Conservation (phyloP, 345 rosid species). For the Murraya paniculata region DNA sequence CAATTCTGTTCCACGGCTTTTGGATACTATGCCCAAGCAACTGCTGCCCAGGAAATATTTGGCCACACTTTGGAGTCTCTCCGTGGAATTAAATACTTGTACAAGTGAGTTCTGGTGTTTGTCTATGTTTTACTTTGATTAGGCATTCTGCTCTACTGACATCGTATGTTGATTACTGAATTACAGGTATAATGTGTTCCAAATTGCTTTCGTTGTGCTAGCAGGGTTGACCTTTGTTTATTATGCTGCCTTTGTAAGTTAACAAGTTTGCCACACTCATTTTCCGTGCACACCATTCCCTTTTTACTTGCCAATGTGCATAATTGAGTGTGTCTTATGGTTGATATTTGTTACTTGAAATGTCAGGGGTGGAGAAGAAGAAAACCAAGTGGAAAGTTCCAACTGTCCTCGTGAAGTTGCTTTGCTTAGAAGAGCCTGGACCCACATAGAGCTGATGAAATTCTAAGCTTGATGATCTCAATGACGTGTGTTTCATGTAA, state of each 20-base stretch:
- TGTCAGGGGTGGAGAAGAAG: conserved; percentile 91
- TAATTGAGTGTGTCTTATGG: not conserved
- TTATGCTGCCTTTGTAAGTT: conserved; percentile 75
- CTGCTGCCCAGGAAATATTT: conserved; percentile 96
- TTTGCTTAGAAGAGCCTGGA: conserved; percentile 20
- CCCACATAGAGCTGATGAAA: conserved; percentile 1
- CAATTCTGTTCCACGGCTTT: conserved; percentile 95
- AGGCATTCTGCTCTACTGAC: conserved; percentile 12
- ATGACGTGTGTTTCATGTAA: conserved; percentile 13
- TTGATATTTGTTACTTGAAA: not conserved
- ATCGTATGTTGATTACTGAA: conserved; percentile 3
- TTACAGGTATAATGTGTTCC: conserved; percentile 90
- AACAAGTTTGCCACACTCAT: conserved; percentile 14
- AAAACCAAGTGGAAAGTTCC: conserved; percentile 76
- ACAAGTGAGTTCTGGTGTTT: conserved; percentile 61
- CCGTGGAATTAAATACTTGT: conserved; percentile 85
- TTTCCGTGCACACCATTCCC: not conserved
- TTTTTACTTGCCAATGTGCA: not conserved
- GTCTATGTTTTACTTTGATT: not conserved
- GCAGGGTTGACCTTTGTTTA: conserved; percentile 85
- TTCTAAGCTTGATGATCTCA: conserved; percentile 9
- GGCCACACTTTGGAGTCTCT: conserved; percentile 98
- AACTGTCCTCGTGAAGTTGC: conserved; percentile 54
- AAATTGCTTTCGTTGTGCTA: conserved; percentile 71
- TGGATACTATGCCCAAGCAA: conserved; percentile 98